Base-by-base conservation (phyloP, 495 filamentous ascomycete species). In the Xylaria scruposa region DNA sequence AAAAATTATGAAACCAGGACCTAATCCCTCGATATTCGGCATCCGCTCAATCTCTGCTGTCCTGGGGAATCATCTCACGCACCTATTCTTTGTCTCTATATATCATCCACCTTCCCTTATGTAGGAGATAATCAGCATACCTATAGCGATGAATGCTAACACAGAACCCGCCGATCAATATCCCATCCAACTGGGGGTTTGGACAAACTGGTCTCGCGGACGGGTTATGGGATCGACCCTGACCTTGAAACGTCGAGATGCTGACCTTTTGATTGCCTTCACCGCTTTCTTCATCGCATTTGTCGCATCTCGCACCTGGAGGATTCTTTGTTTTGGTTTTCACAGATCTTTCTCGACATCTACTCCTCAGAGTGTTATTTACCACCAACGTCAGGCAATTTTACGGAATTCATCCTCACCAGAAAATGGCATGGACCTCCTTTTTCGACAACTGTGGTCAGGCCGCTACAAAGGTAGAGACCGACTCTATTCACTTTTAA, bases 131-230 rank as follows among this genome's bases (percentile, higher is more conserved):
- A 2, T 42, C n/a, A n/a, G n/a, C n/a, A n/a, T n/a, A n/a, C n/a
- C n/a, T n/a, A n/a, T 42, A 13, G 9, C 40, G 3, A 53, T 53
- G 44, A 15, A 13, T 19, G 15, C 15, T 19, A 19, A 19, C 44
- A 19, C 44, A 17, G 44, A 46, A 13, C 17, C 44, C 5, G 44
- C 44, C 21, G 46, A 8, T 21, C 19, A 49, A 7, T 51, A 51
- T 24, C 49, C 49, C 9, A 13, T 58, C 12, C 29, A 58, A 17
- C 12, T 58, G 1, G 54, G 54, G 12, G 33, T 36, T 4, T 61
- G 58, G 58, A 61, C 36, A 3, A 61, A 61, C 8, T 61, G 58
- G 58, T 61, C 58, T 24, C 58, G 58, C 3, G 58, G 58, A 4
- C 31, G 8, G n/a, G 36, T 61, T 12, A n/a, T 42, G 36, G 58